Percentiles rank a stretch among this genome's conserved stretches.
These are phyloP conservation scores for Cutaneotrichosporon sp. DNA, from an alignment of 1,284 basidiomycete species.

Conservation along the genomic window DNA sequence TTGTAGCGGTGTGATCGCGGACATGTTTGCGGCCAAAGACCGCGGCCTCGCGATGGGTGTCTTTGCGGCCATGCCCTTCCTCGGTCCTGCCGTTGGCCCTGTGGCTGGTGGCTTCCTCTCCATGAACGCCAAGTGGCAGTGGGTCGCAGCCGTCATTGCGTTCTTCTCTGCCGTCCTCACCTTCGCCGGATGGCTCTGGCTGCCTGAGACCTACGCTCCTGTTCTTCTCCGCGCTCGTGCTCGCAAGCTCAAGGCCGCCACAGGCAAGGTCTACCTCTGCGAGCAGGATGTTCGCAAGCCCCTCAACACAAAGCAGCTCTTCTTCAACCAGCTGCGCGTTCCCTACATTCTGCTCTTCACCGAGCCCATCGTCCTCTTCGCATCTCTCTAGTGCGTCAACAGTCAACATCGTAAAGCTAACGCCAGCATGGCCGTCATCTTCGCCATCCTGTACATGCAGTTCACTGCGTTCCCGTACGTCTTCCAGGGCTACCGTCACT, in stretches of 20 bases:
- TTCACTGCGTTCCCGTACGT: conserved; percentile 51
- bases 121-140: conserved; percentile 48
- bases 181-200: conserved; percentile 36
- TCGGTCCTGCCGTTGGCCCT: conserved; percentile 54
- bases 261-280: conserved; percentile 49
- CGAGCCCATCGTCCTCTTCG: conserved; percentile 54
- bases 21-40: conserved; percentile 51
- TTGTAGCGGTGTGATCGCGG: conserved; percentile 49
- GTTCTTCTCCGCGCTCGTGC: conserved; percentile 52
- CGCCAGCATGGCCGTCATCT: conserved; percentile 47
- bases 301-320: conserved; percentile 38
- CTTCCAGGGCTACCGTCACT: conserved; percentile 42
- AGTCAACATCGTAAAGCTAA: not conserved
- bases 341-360: conserved; percentile 54
- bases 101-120: conserved; percentile 52
- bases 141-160: conserved; percentile 68
- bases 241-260: conserved; percentile 43
- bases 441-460: conserved; percentile 48
- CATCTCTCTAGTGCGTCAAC: conserved; percentile 32
- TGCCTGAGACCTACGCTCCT: conserved; percentile 55
- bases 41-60: conserved; percentile 56
- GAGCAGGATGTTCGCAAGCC: conserved; percentile 51
- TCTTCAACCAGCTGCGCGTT: conserved; percentile 48
- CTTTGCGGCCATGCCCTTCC: conserved; percentile 55
- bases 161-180: conserved; percentile 52